Evolutionary conservation across 1,284 basidiomycete species (phyloP), one percentile per base, ranked within the genome.

Genomic region (Peniophora sp.): DNA sequence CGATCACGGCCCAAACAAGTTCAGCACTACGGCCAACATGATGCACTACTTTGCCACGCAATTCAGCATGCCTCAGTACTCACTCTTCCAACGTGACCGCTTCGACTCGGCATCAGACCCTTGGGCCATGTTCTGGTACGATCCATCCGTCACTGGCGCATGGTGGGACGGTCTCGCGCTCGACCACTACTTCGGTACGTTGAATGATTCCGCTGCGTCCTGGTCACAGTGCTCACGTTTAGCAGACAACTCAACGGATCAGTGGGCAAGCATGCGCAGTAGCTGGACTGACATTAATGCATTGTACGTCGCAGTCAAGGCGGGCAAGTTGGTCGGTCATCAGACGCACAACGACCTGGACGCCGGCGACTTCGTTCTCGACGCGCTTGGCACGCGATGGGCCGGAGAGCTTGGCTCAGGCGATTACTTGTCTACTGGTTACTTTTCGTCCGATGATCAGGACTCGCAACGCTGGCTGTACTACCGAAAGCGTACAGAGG

Each of bases 71-170:
- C 90, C 96, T 11, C 68, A 74, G 58, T 96, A 85, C 66, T 75
- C 83, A 14, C 79, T 99, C 49, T 94, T 85, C 80, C 96, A 99
- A 70, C 90, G 96, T 54, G 96, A 99, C 65, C 90, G 88, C 60
- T 72, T 73, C 50, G 95, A 98, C 62, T 41, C 37, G 37, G 85
- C 92, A 1, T 55, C 67, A 14, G 96, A 99, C 57, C 96, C 96
- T 0, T 92, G 86, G 81, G 84, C 83, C 62, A 95, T 99, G 92
- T 96, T 99, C 75, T 99, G 93, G 92, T 99, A 98, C 68, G 78
- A 97, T 65, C 83, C 93, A 11, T 73, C 80, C 3, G 79, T 85
- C 47, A 69, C 74, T 17, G 96, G 96, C 52, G 91, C 92, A 47
- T 99, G 88, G 78, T 98, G 93, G 94, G 83, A 94, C 63, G 85